phyloP scores from a whole-genome alignment of 768 basidiomycete species.

The Pleurotus platypus region DNA sequence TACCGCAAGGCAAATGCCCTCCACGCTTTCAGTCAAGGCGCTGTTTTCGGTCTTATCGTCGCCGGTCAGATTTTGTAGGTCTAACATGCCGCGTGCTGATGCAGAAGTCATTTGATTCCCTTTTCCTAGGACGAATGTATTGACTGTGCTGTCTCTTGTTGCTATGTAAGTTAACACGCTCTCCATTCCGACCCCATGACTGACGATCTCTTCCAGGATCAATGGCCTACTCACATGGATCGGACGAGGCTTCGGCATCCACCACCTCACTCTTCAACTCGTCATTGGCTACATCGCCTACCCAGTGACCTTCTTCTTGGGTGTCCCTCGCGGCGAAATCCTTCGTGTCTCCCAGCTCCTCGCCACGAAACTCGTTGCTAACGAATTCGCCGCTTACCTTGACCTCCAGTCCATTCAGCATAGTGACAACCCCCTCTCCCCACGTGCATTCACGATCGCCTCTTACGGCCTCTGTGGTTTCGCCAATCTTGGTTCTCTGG shows the following conservation, averaged over 20 bases:
- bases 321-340: slow-evolving; percentile 81
- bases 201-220: slow-evolving; percentile 33
- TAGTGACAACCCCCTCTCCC: slow-evolving; percentile 51
- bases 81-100: not conserved
- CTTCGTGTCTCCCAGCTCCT: slow-evolving; percentile 76
- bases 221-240: slow-evolving; percentile 89
- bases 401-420: slow-evolving; percentile 49
- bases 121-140: slow-evolving; percentile 63
- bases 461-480: slow-evolving; percentile 91
- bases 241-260: slow-evolving; percentile 81
- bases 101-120: not conserved
- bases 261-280: slow-evolving; percentile 78
- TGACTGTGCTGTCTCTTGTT: slow-evolving; percentile 82
- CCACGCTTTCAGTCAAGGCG: slow-evolving; percentile 86
- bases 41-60: slow-evolving; percentile 79
- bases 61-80: slow-evolving; percentile 83
- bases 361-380: slow-evolving; percentile 83
- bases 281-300: slow-evolving; percentile 87
- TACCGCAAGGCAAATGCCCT: slow-evolving; percentile 62
- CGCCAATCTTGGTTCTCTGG: slow-evolving; percentile 81
- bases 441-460: slow-evolving; percentile 76
- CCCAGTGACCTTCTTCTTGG: slow-evolving; percentile 75
- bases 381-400: slow-evolving; percentile 79
- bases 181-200: not conserved
- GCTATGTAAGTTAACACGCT: slow-evolving; percentile 36